Evolutionary conservation across 805 yeast genomes (phyloP).

Genomic region (Zygosaccharomyces rouxii): DNA sequence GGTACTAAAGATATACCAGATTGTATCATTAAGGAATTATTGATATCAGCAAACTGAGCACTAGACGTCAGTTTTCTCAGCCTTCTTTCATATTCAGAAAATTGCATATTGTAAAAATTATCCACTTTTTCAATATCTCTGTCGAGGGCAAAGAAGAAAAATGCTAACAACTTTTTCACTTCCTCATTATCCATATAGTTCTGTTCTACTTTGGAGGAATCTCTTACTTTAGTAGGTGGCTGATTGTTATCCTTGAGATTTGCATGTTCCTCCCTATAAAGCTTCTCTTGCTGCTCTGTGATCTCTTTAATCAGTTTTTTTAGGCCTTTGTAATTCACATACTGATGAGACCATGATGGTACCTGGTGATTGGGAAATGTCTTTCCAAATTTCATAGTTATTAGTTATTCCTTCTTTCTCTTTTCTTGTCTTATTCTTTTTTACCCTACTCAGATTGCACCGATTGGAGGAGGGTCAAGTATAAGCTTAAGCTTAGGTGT

Average conservation of each 20-base stretch:
- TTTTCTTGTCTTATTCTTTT: background rate
- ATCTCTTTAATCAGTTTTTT: conserved; percentile 75
- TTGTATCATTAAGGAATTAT: conserved; percentile 6
- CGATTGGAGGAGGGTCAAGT: background rate
- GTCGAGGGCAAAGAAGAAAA: conserved; percentile 74
- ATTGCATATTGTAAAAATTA: conserved; percentile 69
- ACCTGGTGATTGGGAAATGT: conserved; percentile 79
- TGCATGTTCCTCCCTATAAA: conserved; percentile 22
- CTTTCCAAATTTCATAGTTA: conserved; percentile 72
- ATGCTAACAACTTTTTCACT: conserved; percentile 48
- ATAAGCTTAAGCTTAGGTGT: background rate
- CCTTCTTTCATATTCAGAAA: conserved; percentile 68
- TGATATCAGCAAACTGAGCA: conserved; percentile 25
- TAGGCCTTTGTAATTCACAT: conserved; percentile 79
- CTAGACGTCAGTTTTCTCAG: conserved; percentile 45
- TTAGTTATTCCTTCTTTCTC: background rate
- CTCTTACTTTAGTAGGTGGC: conserved; percentile 16
- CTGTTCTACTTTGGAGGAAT: conserved; percentile 11
- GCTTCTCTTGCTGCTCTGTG: conserved; percentile 39
- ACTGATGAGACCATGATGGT: conserved; percentile 84
- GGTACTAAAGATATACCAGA: conserved; percentile 10
- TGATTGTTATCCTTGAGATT: conserved; percentile 5
- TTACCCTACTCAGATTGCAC: background rate
- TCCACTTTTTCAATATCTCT: conserved; percentile 79
- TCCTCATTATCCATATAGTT: conserved; percentile 37